Evolutionary conservation across 805 yeast genomes (phyloP), one percentile per base, ranked within the genome.

Genomic region (Wickerhamiella allomyrinae): DNA sequence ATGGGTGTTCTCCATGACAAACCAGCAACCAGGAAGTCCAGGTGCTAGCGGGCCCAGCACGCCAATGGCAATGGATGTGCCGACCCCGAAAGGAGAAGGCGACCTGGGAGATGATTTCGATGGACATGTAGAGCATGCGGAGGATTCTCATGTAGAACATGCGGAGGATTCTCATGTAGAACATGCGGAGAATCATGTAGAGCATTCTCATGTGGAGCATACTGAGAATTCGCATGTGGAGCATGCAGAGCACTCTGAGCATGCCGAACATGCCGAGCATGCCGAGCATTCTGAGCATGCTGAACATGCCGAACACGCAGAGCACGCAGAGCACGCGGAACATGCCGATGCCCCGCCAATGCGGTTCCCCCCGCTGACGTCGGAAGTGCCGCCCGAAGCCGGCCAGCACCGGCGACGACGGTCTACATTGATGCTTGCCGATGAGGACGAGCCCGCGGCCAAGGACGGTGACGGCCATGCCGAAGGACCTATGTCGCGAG

Each of bases 401-500:
- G 29, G 7, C 17, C 46, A 49, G 19, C 50, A 49, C 3, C 19
- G 45, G 24, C 36, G 48, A 33, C 49, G 54, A 5, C 45, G 52
- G 9, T 45, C 49, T 43, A 51, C 53, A 14, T 40, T 51, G 22
- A 46, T 51, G 51, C 47, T 49, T n/a, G 40, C 44, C 19, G 54
- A 50, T 21, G 42, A 40, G 15, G 42, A 40, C 27, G 39, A 34
- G 13, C 10, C 27, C 13, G 53, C 46, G 38, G 37, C 21, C 19
- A 24, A 34, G 20, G 27, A 20, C 11, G 13, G 23, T 20, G 29
- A 20, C 24, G 29, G 23, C 33, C 31, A 34, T 15, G 52, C 45
- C 9, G 55, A 52, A 42, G 55, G 50, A 27, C 50, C 53, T 29
- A 41, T 52, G 20, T 46, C 55, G 43, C 55, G 58, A 14, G 58